Evolutionary conservation across 176 grass and related monocot genomes (phyloP), one percentile per base, ranked within the genome.

Genomic region (Neostapfia colusana): DNA sequence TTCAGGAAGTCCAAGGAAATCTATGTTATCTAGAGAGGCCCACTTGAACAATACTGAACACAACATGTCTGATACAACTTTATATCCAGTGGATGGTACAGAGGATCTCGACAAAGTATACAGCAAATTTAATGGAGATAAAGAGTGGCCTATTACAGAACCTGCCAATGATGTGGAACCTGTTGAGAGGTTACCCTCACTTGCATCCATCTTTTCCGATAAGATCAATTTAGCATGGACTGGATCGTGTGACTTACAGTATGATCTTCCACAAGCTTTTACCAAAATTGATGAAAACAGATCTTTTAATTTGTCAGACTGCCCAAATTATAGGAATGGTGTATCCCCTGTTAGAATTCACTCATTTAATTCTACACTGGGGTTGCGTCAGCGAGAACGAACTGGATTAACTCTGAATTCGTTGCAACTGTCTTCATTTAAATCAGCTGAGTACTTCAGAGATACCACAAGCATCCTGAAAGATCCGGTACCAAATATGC

Each of bases 211-310:
- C 73, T 87, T 95, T 67, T 99, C 95, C 37, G 89, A 99, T 80
- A 89, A 85, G 51, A 95, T 99, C 18, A 91, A 99, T 82, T 95
- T 88, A 43, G 95, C 91, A 45, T 98, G 95, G 95, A 86, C 89
- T 84, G 95, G 89, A 60, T 95, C 89, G 75, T 77, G 74, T 68
- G 72, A 84, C 63, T 73, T 86, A 60, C 76, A 85, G 44, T 57
- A 84, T 73, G 85, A 88, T 80, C 68, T 64, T 74, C 48, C 65
- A 49, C 76, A 76, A 81, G 48, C 39, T 84, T 80, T 80, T 66
- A 66, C 64, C 28, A 88, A 80, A 70, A 76, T 65, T 41, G 76
- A 88, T 80, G 76, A 71, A 40, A 75, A 88, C 58, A 70, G 57
- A 76, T 88, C 81, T 37, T 65, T 80, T 25, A 71, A 59, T 57